Evolutionary conservation across 345 rosid species (phyloP).

Genomic region (Melaleuca quinquenervia): DNA sequence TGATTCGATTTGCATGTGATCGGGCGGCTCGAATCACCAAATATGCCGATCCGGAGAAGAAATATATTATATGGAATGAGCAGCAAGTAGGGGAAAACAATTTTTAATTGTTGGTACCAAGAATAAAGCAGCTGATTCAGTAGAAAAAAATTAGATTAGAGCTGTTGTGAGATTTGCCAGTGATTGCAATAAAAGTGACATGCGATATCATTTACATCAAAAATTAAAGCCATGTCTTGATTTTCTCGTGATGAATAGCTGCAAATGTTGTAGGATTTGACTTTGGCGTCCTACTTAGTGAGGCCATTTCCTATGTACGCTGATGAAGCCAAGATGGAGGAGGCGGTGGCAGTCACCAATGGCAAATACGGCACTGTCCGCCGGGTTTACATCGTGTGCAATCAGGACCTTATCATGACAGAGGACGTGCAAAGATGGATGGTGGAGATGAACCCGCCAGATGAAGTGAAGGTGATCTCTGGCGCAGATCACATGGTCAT

Average conservation of each 20-base stretch:
- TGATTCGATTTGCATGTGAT: not conserved
- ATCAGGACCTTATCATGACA: constrained; percentile 4
- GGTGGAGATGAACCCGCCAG: constrained; percentile 12
- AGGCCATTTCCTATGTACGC: constrained; percentile 1
- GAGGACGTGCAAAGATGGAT: constrained; percentile 21
- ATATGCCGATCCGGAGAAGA: not conserved
- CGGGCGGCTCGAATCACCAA: not conserved
- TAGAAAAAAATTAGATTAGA: not conserved
- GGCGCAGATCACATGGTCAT: constrained; percentile 38
- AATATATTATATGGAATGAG: not conserved
- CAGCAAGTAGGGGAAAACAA: no score
- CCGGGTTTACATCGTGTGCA: constrained; percentile 17
- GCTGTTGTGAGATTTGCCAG: not conserved
- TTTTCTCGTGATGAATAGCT: not conserved
- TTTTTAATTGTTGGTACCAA: no score
- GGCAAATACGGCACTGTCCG: constrained; percentile 4
- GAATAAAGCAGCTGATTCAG: no score
- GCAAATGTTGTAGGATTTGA: constrained; percentile 17
- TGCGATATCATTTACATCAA: not conserved
- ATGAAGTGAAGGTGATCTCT: constrained; percentile 10
- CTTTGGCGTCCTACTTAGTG: constrained; percentile 8
- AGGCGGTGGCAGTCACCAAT: constrained; percentile 4
- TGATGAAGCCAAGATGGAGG: not conserved
- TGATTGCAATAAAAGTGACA: not conserved
- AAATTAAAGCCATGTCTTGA: not conserved